Percentiles rank a stretch among this genome's conserved stretches.
Evolutionary conservation across 1,284 basidiomycete species (phyloP).

Genomic region (Wolfiporia cocos): DNA sequence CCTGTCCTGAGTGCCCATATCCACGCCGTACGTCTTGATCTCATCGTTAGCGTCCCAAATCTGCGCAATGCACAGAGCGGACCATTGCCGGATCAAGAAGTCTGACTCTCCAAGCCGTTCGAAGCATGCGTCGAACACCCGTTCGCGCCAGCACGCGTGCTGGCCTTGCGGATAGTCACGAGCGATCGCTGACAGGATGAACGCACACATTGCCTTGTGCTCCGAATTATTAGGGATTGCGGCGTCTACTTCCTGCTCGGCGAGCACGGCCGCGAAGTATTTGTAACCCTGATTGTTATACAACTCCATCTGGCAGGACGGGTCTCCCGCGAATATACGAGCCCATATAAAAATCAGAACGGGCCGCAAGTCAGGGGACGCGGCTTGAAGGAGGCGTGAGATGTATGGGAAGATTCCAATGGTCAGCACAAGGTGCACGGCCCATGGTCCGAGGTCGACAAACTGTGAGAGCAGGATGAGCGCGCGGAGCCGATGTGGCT

Average conservation of each 20-base stretch:
- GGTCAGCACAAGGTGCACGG: constrained; percentile 93
- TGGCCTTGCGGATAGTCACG: constrained; percentile 88
- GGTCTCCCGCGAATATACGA: constrained; percentile 92
- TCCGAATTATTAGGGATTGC: constrained; percentile 89
- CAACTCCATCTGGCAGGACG: constrained; percentile 87
- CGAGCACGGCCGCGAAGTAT: constrained; percentile 84
- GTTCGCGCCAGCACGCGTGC: constrained; percentile 78
- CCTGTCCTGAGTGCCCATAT: constrained; percentile 80
- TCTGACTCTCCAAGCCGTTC: constrained; percentile 86
- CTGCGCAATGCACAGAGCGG: constrained; percentile 88
- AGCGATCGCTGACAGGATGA: constrained; percentile 90
- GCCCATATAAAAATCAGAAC: constrained; percentile 99
- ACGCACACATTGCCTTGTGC: constrained; percentile 98
- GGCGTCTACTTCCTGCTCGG: constrained; percentile 44
- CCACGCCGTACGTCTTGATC: constrained; percentile 83
- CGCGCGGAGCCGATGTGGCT: constrained; percentile 92
- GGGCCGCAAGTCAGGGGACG: constrained; percentile 90
- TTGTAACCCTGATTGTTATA: constrained; percentile 83
- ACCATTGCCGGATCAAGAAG: constrained; percentile 93
- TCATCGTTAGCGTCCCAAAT: constrained; percentile 95
- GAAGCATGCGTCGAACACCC: constrained; percentile 88
- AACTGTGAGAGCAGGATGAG: constrained; percentile 97
- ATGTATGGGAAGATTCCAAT: constrained; percentile 99
- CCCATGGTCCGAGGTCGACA: constrained; percentile 97
- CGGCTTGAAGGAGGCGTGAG: constrained; percentile 92